Base-by-base conservation (phyloP, 2,329 filamentous ascomycete species). In the Acrocalymma vagum region DNA sequence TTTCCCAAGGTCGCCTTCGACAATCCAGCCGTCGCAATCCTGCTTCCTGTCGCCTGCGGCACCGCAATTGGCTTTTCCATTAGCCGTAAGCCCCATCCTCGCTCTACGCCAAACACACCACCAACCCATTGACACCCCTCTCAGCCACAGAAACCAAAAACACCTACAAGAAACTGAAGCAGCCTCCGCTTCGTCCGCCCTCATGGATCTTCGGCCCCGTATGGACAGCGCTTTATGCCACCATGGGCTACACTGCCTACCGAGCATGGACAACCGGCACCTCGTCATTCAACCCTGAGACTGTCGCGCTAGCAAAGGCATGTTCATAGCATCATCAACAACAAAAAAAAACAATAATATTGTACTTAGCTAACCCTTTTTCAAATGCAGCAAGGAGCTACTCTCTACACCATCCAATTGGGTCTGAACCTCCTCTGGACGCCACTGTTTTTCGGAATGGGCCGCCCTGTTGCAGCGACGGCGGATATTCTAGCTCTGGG, bases 211-310 rank as follows among this genome's bases (percentile, higher is more conserved):
- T 84, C 53, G 79, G 77, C 3, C 80, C 81, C 9, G 76, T 77
- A 37, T 85, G 81, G 82, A 82, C 80, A 7, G 49, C 72, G 3
- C 72, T 85, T 11, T 85, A 84, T 60, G 74, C 75, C 3, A 69
- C 88, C 14, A 96, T 96, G 90, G 93, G 93, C 44, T 96, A 94
- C 70, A 87, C 90, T 15, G 86, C 90, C 23, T 86, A 96, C 72
- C 86, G 89, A 29, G 90, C 88, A 38, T 85, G 88, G 63, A 80
- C 71, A 14, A 75, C 74, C 9, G 86, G 86, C 30, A 79, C 85
- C 34, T 77, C 78, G 6, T 83, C 84, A n/a, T 63, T 66, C 17
- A 62, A 68, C 31, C 62, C 59, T 17, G 40, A 57, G 13, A 81
- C 80, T n/a, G 77, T 82, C 31, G 70, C 75, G 23, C 72, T 82